Conservation (phyloP, 2,329 filamentous ascomycete species). For the Calonectria hongkongensis region DNA sequence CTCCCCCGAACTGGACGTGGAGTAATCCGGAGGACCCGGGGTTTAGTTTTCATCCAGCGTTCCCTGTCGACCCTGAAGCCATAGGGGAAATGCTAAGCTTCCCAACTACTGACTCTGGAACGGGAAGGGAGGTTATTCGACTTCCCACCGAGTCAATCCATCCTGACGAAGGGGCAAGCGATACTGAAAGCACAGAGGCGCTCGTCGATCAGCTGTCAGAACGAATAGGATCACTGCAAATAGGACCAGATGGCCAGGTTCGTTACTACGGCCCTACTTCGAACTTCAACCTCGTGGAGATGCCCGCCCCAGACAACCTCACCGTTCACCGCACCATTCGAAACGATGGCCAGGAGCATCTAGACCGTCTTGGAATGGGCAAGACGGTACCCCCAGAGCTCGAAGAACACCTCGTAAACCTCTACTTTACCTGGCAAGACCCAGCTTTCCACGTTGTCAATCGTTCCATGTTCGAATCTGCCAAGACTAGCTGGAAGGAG, state of each 20-base stretch:
- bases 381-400: slow-evolving; percentile 43
- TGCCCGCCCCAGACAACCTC: slow-evolving; percentile 50
- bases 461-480: slow-evolving; percentile 46
- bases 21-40: slow-evolving; percentile 38
- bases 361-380: slow-evolving; percentile 49
- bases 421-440: slow-evolving; percentile 52
- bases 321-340: slow-evolving; percentile 53
- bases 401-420: slow-evolving; percentile 45
- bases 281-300: slow-evolving; percentile 53
- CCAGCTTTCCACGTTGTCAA: slow-evolving; percentile 52
- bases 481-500: slow-evolving; percentile 42
- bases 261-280: slow-evolving; percentile 55
- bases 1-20: slow-evolving; percentile 40
- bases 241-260: slow-evolving; percentile 50
- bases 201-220: slow-evolving; percentile 55
- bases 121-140: slow-evolving; percentile 28
- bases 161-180: slow-evolving; percentile 42
- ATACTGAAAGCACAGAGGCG: slow-evolving; percentile 50
- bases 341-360: slow-evolving; percentile 51
- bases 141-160: slow-evolving; percentile 30
- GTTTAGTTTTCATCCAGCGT: slow-evolving; percentile 39
- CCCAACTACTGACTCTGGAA: slow-evolving; percentile 21
- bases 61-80: slow-evolving; percentile 35
- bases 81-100: slow-evolving; percentile 38
- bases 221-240: slow-evolving; percentile 52